Base-by-base conservation (phyloP, 2,329 filamentous ascomycete species). In the Coniella vitis region DNA sequence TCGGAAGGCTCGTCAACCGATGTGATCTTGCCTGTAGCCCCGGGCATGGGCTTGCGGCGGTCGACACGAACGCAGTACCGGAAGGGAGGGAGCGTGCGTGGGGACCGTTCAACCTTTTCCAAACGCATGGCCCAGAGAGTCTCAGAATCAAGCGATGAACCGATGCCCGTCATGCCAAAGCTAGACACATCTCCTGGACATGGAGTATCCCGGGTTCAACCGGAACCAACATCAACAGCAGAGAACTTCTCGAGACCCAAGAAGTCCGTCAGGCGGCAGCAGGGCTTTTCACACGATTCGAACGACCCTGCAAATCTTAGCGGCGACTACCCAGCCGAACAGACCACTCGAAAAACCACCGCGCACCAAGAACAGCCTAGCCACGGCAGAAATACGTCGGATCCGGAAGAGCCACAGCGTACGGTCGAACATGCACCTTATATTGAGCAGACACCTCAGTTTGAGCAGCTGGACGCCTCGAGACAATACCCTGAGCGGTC, bases 21-120 rank as follows among this genome's bases (percentile, higher is more conserved):
- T 62, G 84, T 86, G 70, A 95, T 97, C 55, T 70, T 97, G 37
- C 87, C 90, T 1, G 79, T 85, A 49, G 82, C 85, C 17, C 82
- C 83, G 1, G 88, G 88, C 3, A 82, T 85, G 65, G 87, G 88
- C 29, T 70, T 98, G 42, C 85, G 93, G 58, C 81, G 93, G 54
- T 96, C 93, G 12, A 98, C 90, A 17, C 80, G 88, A 47, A 98
- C 93, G 4, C 91, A 87, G 21, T 97, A 97, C 65, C 76, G 90
- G 59, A 88, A 82, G 58, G 76, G 87, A 50, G 90, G 90, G 31
- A 96, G 90, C 69, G 66, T 95, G 54, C 84, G 86, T 44, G 86
- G 87, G 20, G 86, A 93, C 52, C 79, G 86, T 47, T 73, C 81
- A 3, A 81, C 86, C 1, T 85, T 89, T 56, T 86, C 87, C 1